phyloP scores from a whole-genome alignment of 1,139 yeast species.

The Saccharomyces uvarum region DNA sequence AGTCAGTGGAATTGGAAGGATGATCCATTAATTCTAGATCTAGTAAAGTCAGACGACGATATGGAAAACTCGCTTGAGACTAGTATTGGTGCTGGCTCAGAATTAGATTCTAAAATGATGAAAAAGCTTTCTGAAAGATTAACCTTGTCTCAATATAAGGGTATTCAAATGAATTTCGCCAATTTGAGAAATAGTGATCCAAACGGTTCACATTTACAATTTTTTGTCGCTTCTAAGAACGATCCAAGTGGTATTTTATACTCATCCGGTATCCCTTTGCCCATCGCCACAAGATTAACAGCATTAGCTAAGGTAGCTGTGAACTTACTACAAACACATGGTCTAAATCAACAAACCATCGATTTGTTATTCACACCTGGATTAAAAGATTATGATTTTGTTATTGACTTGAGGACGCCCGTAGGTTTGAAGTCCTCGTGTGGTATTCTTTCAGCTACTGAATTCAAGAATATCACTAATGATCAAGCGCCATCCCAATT shows the following conservation, averaged over 20 bases:
- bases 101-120: constrained; percentile 24
- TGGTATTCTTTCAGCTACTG: constrained; percentile 49
- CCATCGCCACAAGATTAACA: constrained; percentile 80
- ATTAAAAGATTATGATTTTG: constrained; percentile 74
- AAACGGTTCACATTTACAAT: constrained; percentile 66
- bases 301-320: constrained; percentile 76
- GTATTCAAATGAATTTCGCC: constrained; percentile 55
- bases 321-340: constrained; percentile 42
- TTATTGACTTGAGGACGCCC: constrained; percentile 49
- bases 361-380: constrained; percentile 71
- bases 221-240: constrained; percentile 72
- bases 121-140: constrained; percentile 52
- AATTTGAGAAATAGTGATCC: constrained; percentile 73
- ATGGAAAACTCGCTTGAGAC: constrained; percentile 30
- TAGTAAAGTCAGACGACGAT: constrained; percentile 44
- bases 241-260: constrained; percentile 81
- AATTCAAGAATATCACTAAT: constrained; percentile 57
- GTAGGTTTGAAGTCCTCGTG: constrained; percentile 40
- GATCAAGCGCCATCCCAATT: constrained; percentile 25
- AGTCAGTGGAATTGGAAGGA: constrained; percentile 93
- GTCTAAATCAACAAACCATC: constrained; percentile 41
- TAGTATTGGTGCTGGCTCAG: constrained; percentile 32
- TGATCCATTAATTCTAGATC: constrained; percentile 71
- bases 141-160: constrained; percentile 54
- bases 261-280: constrained; percentile 64